These are phyloP conservation scores for Calocybe gambosa DNA, from an alignment of 1,284 basidiomycete genomes.

Conservation along the genomic window DNA sequence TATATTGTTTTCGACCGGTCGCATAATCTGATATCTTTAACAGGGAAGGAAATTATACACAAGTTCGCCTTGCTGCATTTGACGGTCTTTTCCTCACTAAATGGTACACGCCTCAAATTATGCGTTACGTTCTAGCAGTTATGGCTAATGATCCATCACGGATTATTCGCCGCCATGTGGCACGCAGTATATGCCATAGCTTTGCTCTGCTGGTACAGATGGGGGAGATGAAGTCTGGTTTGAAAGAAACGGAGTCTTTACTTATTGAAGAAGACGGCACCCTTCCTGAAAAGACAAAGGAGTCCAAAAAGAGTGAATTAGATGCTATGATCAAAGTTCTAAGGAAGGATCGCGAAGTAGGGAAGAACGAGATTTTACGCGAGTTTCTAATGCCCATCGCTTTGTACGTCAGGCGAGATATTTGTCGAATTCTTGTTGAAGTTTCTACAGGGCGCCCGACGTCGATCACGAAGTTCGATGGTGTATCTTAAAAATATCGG, in stretches of 20 bases:
- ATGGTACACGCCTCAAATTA: slow-evolving; percentile 79
- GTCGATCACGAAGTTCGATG: slow-evolving; percentile 86
- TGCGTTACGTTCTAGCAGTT: slow-evolving; percentile 88
- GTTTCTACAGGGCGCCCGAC: slow-evolving; percentile 49
- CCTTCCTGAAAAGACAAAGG: slow-evolving; percentile 60
- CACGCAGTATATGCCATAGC: slow-evolving; percentile 81
- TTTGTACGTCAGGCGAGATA: slow-evolving; percentile 47
- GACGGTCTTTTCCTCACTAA: slow-evolving; percentile 90
- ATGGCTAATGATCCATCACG: slow-evolving; percentile 85
- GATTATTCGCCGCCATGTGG: slow-evolving; percentile 79
- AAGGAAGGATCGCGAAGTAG: slow-evolving; percentile 79
- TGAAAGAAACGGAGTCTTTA: slow-evolving; percentile 70
- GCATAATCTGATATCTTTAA: slow-evolving; percentile 7
- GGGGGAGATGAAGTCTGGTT: slow-evolving; percentile 77
- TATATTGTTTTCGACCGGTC: not conserved
- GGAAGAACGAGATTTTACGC: slow-evolving; percentile 75
- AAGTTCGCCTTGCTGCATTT: slow-evolving; percentile 89
- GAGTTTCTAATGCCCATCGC: slow-evolving; percentile 78
- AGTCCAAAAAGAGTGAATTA: slow-evolving; percentile 74
- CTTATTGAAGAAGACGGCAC: slow-evolving; percentile 85
- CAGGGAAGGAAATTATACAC: slow-evolving; percentile 90
- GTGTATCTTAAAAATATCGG: slow-evolving; percentile 88
- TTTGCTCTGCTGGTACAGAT: slow-evolving; percentile 84
- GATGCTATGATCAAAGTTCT: slow-evolving; percentile 78
- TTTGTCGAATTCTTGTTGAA: slow-evolving; percentile 7